Evolutionary conservation across 2,329 filamentous ascomycete species (phyloP).

Genomic region (Colletotrichum limetticola): DNA sequence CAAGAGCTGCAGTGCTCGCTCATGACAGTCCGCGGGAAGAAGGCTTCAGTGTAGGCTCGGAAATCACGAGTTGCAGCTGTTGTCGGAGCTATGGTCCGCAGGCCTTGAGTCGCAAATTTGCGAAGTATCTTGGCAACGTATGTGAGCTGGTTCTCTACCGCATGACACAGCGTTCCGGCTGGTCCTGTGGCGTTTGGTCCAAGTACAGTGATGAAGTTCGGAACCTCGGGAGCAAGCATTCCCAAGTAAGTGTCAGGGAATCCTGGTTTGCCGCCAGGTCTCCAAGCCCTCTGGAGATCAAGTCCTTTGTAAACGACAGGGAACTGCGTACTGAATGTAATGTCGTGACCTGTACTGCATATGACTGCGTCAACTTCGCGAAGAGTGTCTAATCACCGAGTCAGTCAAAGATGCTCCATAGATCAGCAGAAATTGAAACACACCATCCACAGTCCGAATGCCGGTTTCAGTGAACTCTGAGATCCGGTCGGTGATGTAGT

Average conservation of each 20-base stretch:
- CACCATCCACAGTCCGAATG: background rate
- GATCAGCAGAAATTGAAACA: background rate
- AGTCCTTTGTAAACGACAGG: constrained; percentile 66
- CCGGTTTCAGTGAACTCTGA: background rate
- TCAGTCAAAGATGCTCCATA: background rate
- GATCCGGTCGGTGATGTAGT: background rate
- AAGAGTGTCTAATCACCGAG: background rate
- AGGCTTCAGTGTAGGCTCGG: constrained; percentile 66
- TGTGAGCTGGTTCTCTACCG: constrained; percentile 72
- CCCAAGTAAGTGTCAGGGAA: constrained; percentile 57
- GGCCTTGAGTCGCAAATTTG: constrained; percentile 73
- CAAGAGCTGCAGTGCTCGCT: constrained; percentile 72
- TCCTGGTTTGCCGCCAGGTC: constrained; percentile 68
- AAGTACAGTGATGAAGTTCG: constrained; percentile 71
- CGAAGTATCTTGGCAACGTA: constrained; percentile 75
- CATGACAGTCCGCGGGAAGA: constrained; percentile 65
- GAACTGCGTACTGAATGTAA: constrained; percentile 42
- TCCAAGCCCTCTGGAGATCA: constrained; percentile 72
- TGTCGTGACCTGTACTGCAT: background rate
- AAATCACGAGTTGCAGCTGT: constrained; percentile 72
- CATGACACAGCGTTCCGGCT: constrained; percentile 74
- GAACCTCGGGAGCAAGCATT: background rate
- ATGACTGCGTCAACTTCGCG: background rate
- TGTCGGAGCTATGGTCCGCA: constrained; percentile 68
- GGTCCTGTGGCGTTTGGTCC: constrained; percentile 69